Evolutionary conservation across 768 basidiomycete genomes (phyloP).

Genomic region (Crepidotus variabilis): DNA sequence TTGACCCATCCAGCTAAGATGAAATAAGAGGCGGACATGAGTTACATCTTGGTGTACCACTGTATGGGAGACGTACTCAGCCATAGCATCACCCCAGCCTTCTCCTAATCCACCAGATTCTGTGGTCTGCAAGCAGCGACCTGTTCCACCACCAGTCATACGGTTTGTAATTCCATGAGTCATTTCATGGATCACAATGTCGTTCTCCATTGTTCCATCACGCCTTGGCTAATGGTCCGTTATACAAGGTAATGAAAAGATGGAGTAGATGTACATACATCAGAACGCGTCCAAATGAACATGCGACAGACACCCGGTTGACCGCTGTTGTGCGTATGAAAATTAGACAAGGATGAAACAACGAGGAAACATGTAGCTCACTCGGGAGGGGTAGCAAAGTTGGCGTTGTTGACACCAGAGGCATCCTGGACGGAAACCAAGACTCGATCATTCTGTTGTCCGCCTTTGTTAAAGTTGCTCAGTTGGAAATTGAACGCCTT

Average conservation of each 20-base stretch:
- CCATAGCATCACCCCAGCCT: slow-evolving; percentile 60
- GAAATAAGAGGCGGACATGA: neutral
- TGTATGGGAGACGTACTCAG: slow-evolving; percentile 25
- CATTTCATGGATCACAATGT: slow-evolving; percentile 48
- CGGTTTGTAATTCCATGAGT: slow-evolving; percentile 45
- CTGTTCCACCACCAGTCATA: slow-evolving; percentile 53
- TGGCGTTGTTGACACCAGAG: slow-evolving; percentile 40
- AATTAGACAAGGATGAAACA: neutral
- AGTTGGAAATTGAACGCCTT: slow-evolving; percentile 42
- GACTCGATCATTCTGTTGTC: neutral
- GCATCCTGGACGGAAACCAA: slow-evolving; percentile 36
- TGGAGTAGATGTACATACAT: slow-evolving; percentile 4
- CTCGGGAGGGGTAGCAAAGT: slow-evolving; percentile 41
- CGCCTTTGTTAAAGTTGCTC: slow-evolving; percentile 45
- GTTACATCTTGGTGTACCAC: neutral
- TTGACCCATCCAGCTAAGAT: slow-evolving; percentile 36
- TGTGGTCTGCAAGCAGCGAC: slow-evolving; percentile 56
- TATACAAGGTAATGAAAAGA: neutral
- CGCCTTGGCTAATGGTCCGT: slow-evolving; percentile 15
- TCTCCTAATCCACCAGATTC: slow-evolving; percentile 71
- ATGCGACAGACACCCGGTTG: slow-evolving; percentile 30
- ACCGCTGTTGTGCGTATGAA: slow-evolving; percentile 20
- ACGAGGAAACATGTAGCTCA: slow-evolving; percentile 13
- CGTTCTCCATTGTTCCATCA: slow-evolving; percentile 51
- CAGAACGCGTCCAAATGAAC: slow-evolving; percentile 23